phyloP scores from a whole-genome alignment of 805 yeast genomes.

The Diddensiella santjacobensis region DNA sequence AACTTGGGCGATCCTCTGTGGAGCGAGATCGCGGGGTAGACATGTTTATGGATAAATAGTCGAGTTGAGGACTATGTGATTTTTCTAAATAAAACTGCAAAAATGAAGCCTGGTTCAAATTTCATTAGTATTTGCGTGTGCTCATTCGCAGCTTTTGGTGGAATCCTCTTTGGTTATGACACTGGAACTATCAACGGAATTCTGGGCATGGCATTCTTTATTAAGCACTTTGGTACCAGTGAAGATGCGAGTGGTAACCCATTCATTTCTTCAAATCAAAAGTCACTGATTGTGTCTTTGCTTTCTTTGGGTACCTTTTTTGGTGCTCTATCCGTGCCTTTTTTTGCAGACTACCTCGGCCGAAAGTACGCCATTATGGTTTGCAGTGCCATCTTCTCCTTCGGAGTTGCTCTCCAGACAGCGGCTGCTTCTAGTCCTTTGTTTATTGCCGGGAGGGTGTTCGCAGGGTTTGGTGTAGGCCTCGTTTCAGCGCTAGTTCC shows the following conservation, averaged over 20 bases:
- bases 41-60: not conserved
- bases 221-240: conserved; percentile 46
- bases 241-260: conserved; percentile 29
- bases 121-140: conserved; percentile 2
- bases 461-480: conserved; percentile 53
- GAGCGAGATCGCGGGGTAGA: conserved; percentile 1
- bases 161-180: conserved; percentile 84
- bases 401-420: conserved; percentile 30
- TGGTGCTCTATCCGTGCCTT: conserved; percentile 62
- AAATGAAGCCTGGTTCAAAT: conserved; percentile 1
- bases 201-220: conserved; percentile 70
- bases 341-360: conserved; percentile 53
- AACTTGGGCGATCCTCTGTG: not conserved
- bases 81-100: not conserved
- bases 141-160: conserved; percentile 80
- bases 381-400: conserved; percentile 32
- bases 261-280: conserved; percentile 54
- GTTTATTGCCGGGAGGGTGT: conserved; percentile 50
- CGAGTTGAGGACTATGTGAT: too few relatives aligned
- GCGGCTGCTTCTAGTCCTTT: conserved; percentile 35
- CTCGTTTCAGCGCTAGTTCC: conserved; percentile 51
- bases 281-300: conserved; percentile 73
- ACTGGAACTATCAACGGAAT: conserved; percentile 82
- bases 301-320: conserved; percentile 39
- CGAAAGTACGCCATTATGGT: conserved; percentile 59